phyloP scores from a whole-genome alignment of 2,329 filamentous ascomycete genomes.

The Cadophora sp. region DNA sequence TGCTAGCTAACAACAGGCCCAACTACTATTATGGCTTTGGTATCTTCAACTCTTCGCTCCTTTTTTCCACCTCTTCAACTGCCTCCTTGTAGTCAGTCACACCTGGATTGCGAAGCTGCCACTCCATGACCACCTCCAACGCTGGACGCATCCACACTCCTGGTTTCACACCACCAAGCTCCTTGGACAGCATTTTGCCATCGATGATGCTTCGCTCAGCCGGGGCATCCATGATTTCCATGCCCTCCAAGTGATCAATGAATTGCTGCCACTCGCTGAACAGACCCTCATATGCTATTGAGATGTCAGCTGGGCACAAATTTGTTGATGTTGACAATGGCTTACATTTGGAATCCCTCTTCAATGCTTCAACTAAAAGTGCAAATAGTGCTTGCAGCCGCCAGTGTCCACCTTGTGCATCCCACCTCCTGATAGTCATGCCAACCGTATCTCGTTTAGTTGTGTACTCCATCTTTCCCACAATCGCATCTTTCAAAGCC shows the following conservation, averaged over 20 bases:
- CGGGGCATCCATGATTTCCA: conserved; percentile 64
- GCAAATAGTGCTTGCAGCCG: conserved; percentile 72
- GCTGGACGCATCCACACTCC: conserved; percentile 87
- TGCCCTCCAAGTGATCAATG: conserved; percentile 59
- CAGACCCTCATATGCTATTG: conserved; percentile 47
- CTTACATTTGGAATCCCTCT: conserved; percentile 39
- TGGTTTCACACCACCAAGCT: conserved; percentile 69
- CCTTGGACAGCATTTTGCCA: conserved; percentile 74
- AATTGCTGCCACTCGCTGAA: conserved; percentile 60
- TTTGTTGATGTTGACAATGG: background rate
- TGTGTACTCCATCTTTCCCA: conserved; percentile 53
- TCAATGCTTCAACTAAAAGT: conserved; percentile 67
- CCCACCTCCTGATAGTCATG: conserved; percentile 78
- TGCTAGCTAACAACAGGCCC: background rate
- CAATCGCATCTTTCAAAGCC: conserved; percentile 62
- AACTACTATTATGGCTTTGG: conserved; percentile 24
- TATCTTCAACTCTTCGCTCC: conserved; percentile 42
- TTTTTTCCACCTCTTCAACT: conserved; percentile 62
- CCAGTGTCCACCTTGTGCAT: conserved; percentile 68
- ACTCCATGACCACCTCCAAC: conserved; percentile 80
- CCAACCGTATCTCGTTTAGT: conserved; percentile 69
- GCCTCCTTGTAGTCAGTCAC: conserved; percentile 64
- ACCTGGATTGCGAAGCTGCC: conserved; percentile 84
- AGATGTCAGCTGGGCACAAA: conserved; percentile 18
- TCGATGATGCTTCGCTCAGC: conserved; percentile 71